Percentiles rank a stretch among this genome's conserved stretches.
Conservation (phyloP, 768 basidiomycete species). For the Coprinopsis cinerea region DNA sequence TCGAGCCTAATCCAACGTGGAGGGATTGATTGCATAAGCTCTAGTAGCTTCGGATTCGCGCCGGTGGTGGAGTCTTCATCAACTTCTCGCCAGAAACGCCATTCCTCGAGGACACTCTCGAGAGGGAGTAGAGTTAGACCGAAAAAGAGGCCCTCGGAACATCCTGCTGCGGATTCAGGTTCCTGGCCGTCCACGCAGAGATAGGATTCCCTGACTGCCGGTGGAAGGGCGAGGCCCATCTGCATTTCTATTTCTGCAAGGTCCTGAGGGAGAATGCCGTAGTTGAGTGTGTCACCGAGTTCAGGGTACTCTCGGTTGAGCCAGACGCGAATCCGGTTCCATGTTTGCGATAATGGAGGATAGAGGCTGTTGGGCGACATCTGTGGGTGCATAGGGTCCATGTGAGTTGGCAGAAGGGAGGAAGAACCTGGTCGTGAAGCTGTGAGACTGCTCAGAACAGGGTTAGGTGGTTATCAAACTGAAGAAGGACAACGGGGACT, state of each 20-base stretch:
- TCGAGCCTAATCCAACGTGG: constrained; percentile 81
- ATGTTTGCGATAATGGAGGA: constrained; percentile 78
- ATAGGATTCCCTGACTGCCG: constrained; percentile 88
- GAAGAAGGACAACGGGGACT: constrained; percentile 2
- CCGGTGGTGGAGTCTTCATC: constrained; percentile 86
- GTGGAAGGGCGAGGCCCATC: constrained; percentile 79
- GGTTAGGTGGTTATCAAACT: constrained; percentile 25
- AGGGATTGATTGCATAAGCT: constrained; percentile 85
- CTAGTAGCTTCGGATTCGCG: constrained; percentile 63
- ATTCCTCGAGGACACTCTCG: constrained; percentile 92
- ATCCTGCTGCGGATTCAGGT: constrained; percentile 80
- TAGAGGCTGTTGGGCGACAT: constrained; percentile 43
- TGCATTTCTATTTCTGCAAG: constrained; percentile 79
- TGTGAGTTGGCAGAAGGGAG: constrained; percentile 65
- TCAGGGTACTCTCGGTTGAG: constrained; percentile 86
- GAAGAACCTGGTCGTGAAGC: constrained; percentile 39
- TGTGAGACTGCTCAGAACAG: background rate
- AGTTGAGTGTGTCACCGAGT: constrained; percentile 92
- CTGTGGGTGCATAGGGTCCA: constrained; percentile 42
- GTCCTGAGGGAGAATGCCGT: constrained; percentile 76
- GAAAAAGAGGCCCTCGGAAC: constrained; percentile 89
- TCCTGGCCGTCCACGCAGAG: constrained; percentile 89
- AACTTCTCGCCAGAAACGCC: constrained; percentile 94
- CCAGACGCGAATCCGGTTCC: constrained; percentile 80
- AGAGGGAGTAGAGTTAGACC: constrained; percentile 90